These are phyloP conservation scores for Claviceps humidiphila DNA, from an alignment of 2,329 filamentous ascomycete genomes.

Conservation along the genomic window DNA sequence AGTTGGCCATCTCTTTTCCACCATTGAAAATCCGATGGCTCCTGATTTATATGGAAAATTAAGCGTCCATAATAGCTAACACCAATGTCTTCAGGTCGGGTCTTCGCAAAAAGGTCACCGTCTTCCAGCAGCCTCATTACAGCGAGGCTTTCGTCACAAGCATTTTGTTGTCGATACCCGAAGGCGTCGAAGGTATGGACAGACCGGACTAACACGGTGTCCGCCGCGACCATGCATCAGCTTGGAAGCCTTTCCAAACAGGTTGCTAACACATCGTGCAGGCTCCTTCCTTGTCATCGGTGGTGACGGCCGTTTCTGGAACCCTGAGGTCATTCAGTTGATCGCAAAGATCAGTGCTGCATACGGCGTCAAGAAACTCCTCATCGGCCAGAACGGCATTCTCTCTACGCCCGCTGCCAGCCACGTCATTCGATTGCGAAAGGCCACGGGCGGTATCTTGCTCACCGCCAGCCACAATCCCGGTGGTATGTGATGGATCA, in stretches of 20 bases:
- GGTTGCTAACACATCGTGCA: conserved; percentile 13
- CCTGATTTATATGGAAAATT: neutral
- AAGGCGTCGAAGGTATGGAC: conserved; percentile 62
- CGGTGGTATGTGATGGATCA: conserved; percentile 51
- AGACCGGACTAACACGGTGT: neutral
- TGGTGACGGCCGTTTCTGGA: conserved; percentile 94
- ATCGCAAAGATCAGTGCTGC: conserved; percentile 95
- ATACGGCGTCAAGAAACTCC: conserved; percentile 96
- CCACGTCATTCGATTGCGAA: conserved; percentile 86
- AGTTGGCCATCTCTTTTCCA: no score
- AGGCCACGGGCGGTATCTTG: conserved; percentile 92
- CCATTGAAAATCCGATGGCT: neutral
- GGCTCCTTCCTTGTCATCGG: conserved; percentile 84
- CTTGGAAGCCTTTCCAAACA: neutral
- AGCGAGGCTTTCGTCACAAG: conserved; percentile 90
- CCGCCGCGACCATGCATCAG: neutral
- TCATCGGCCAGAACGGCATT: conserved; percentile 93
- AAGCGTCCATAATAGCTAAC: neutral
- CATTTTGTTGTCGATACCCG: conserved; percentile 91
- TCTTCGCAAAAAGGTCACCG: conserved; percentile 96
- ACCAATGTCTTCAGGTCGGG: conserved; percentile 53
- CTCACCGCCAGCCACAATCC: conserved; percentile 97
- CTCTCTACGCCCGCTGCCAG: conserved; percentile 92
- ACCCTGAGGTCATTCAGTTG: conserved; percentile 89
- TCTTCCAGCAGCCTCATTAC: conserved; percentile 93